Evolutionary conservation across 768 basidiomycete species (phyloP), one percentile per base, ranked within the genome.

Genomic region (Crucibulum laeve): DNA sequence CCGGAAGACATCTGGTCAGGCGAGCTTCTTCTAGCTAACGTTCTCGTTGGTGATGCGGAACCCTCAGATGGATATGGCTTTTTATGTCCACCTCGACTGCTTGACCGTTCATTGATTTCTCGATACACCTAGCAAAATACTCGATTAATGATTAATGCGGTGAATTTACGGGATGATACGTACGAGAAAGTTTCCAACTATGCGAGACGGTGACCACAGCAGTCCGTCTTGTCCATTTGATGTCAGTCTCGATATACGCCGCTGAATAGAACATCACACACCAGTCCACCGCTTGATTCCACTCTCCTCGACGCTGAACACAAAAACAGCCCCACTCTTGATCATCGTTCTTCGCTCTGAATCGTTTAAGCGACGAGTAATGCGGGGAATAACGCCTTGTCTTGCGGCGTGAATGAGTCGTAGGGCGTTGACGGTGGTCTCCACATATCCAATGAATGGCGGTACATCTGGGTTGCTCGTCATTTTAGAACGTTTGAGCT

Each of bases 231-330:
- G 43, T n/a, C 8, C 8, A 13, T 10, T 8, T 18, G 35, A 36
- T 36, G 8, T 14, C 13, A 8, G 11, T 18, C 8, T 18, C 10
- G 13, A 8, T 36, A 36, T 8, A 36, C 17, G 35, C 35, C 8
- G 17, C 8, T 19, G 28, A 30, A 8, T 8, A 32, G 14, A 43
- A 35, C 50, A 37, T 47, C 47, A 46, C 62, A 43, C 49, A 65
- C 83, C 90, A 25, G 90, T 93, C 85, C 89, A 90, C 13, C 89
- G 73, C 60, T 87, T 90, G 63, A 93, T 91, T 10, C 86, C 86
- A 57, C 87, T 88, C 58, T 90, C 87, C 53, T 88, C 83, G 55
- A 91, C 89, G 57, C 87, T 87, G 65, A 91, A 93, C 39, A 93
- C 82, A 58, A 91, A 93, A 13, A 91, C 80, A 38, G 89, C 86